phyloP scores from a whole-genome alignment of 345 rosid genomes.

The Pistacia atlantica region DNA sequence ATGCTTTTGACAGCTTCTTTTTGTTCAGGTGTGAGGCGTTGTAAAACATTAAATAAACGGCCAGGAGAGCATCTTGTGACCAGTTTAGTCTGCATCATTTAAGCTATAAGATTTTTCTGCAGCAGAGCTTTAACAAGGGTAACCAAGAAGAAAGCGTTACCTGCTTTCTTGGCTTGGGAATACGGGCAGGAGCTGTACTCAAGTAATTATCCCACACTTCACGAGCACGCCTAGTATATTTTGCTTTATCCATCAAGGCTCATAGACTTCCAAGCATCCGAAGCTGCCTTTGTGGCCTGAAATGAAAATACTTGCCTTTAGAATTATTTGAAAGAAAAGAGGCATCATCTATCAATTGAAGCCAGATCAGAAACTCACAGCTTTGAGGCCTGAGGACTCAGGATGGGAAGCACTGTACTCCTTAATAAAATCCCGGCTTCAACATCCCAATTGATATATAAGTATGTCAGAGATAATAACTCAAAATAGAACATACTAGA shows the following conservation, averaged over 20 bases:
- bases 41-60: conserved; percentile 49
- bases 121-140: neutral
- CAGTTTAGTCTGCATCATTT: conserved; percentile 43
- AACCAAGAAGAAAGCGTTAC: conserved; percentile 21
- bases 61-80: conserved; percentile 57
- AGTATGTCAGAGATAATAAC: conserved; percentile 15
- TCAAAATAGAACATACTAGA: neutral
- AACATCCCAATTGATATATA: conserved; percentile 20
- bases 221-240: conserved; percentile 47
- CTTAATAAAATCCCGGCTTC: conserved; percentile 49
- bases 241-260: conserved; percentile 45
- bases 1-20: conserved; percentile 42
- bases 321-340: neutral
- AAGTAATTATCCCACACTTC: conserved; percentile 56
- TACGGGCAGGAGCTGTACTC: conserved; percentile 39
- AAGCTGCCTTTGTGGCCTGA: conserved; percentile 56
- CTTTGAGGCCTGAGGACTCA: conserved; percentile 53
- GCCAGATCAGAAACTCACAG: conserved; percentile 30
- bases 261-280: conserved; percentile 54
- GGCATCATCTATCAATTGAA: conserved; percentile 9
- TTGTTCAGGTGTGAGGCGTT: conserved; percentile 41
- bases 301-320: conserved; percentile 10
- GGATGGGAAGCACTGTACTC: conserved; percentile 53
- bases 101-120: conserved; percentile 22
- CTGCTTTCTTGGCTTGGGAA: conserved; percentile 48